Evolutionary conservation across 164 flowering plant genomes (phyloP).

Genomic region (Chloranthus sessilifolius): DNA sequence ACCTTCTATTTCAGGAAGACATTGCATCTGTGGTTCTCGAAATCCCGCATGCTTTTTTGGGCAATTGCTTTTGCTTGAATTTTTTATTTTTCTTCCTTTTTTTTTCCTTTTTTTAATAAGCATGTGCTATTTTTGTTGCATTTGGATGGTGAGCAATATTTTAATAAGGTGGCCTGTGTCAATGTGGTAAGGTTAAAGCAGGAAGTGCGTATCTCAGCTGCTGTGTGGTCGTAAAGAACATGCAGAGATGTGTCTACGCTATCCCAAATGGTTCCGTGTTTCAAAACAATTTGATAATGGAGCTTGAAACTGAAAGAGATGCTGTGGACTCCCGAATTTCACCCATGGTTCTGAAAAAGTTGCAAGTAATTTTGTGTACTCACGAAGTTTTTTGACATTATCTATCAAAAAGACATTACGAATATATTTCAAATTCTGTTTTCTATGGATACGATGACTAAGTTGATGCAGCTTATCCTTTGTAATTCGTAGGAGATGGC

Average conservation of each 20-base stretch:
- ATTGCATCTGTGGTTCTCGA: too few relatives aligned
- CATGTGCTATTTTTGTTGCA: too few relatives aligned
- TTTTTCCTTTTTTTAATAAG: too few relatives aligned
- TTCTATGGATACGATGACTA: neutral
- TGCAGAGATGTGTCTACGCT: slow-evolving; percentile 88
- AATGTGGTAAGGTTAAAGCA: slow-evolving; percentile 53
- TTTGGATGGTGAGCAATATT: neutral
- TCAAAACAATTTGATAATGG: slow-evolving; percentile 38
- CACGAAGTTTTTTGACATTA: neutral
- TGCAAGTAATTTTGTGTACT: slow-evolving; percentile 49
- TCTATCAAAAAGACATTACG: neutral
- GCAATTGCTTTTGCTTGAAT: too few relatives aligned
- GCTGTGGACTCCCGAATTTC: slow-evolving; percentile 44
- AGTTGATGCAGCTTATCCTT: neutral
- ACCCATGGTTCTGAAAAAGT: slow-evolving; percentile 37
- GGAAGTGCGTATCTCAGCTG: slow-evolving; percentile 76
- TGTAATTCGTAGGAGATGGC: slow-evolving; percentile 61
- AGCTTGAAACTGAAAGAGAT: slow-evolving; percentile 70
- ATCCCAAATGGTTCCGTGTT: slow-evolving; percentile 60
- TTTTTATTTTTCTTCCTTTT: too few relatives aligned
- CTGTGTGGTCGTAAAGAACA: slow-evolving; percentile 85
- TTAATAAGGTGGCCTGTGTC: slow-evolving; percentile 3
- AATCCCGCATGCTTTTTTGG: too few relatives aligned
- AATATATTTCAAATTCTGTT: too few relatives aligned
- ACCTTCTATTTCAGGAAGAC: too few relatives aligned